Base-by-base conservation (phyloP, 1,284 basidiomycete genomes). In the Cutaneotrichosporon cyanovorans region DNA sequence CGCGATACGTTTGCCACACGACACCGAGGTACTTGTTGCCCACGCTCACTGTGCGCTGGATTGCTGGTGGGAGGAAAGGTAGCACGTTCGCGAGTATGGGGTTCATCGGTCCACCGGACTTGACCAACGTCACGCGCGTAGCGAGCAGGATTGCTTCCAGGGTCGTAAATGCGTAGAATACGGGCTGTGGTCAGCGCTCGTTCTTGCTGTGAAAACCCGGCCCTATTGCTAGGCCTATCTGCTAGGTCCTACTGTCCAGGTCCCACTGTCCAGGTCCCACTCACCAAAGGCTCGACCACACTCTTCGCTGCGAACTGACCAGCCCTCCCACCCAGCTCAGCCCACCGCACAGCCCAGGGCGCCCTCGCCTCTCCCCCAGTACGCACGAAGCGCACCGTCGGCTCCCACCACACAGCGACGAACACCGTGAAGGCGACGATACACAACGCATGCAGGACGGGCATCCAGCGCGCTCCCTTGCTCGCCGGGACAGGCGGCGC, bases 161-260 rank as follows among this genome's bases (percentile, higher is more conserved):
- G 0, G 70, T 71, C 0, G 59, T 48, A 44, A 71, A 73, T 1
- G 70, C 68, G 65, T 67, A 72, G 55, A 73, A 73, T 12, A 72
- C 50, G n/a, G 71, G 70, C 71, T 73, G 45, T 9, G 4, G 38
- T 53, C 18, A 55, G 48, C 39, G 21, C 23, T 21, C 11, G 21
- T 3, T 15, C 30, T 16, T 21, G 19, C 25, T 34, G 10, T 3
- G 3, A 21, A 37, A n/a, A n/a, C n/a, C n/a, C n/a, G n/a, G n/a
- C n/a, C n/a, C n/a, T n/a, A n/a, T n/a, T n/a, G n/a, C n/a, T n/a
- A n/a, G n/a, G n/a, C n/a, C n/a, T n/a, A n/a, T n/a, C n/a, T n/a
- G n/a, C n/a, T n/a, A n/a, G n/a, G n/a, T n/a, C n/a, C n/a, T n/a
- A n/a, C n/a, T n/a, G n/a, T n/a, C n/a, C n/a, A n/a, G n/a, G n/a